phyloP scores from a whole-genome alignment of 176 grass and related monocot genomes.

The Hsuehochloa calcarea region DNA sequence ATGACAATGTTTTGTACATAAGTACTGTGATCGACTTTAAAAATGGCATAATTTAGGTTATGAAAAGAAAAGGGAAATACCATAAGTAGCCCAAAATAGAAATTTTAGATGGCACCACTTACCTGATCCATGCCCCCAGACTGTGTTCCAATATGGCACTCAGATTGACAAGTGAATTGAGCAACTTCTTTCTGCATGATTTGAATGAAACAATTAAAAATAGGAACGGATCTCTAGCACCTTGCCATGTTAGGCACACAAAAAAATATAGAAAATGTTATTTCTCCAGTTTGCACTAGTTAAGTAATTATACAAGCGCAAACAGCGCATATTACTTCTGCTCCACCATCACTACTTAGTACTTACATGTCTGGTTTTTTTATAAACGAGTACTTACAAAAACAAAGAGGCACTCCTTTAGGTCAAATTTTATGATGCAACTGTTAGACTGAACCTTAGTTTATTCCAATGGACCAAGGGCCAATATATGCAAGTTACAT shows the following conservation, averaged over 20 bases:
- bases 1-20: background rate
- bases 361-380: background rate
- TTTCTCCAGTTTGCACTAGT: background rate
- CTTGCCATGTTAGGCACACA: background rate
- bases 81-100: background rate
- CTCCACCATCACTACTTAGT: background rate
- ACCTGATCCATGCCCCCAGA: conserved; percentile 99
- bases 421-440: background rate
- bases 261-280: background rate
- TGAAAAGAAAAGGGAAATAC: background rate
- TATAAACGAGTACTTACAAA: background rate
- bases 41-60: background rate
- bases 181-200: conserved; percentile 95
- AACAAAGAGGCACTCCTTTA: background rate
- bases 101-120: background rate
- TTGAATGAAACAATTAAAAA: conserved; percentile 20
- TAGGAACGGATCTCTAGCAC: background rate
- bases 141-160: conserved; percentile 86
- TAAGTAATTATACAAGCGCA: background rate
- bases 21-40: background rate
- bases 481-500: no score
- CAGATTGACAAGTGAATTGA: conserved; percentile 88
- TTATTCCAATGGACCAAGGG: no score
- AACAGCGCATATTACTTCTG: background rate
- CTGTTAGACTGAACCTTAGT: no score